These are phyloP conservation scores for Stagonosporopsis cucurbitacearum DNA, from an alignment of 2,329 filamentous ascomycete genomes.

Conservation along the genomic window DNA sequence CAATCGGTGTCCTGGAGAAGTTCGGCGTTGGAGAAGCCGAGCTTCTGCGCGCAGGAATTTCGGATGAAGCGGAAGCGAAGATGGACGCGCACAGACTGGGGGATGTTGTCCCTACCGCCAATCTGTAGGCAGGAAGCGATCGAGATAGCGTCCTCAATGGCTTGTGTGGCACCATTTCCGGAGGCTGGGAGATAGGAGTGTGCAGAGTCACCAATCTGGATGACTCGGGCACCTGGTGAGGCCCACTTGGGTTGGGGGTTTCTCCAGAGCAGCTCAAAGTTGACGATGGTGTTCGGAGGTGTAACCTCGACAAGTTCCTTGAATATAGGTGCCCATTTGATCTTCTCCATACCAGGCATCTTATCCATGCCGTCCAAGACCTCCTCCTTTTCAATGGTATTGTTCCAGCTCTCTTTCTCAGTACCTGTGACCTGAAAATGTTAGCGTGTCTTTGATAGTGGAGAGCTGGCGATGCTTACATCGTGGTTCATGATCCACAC, in stretches of 20 bases:
- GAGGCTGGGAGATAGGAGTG: conserved; percentile 56
- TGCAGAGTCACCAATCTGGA: conserved; percentile 55
- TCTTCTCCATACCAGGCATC: conserved; percentile 50
- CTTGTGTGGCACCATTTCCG: conserved; percentile 56
- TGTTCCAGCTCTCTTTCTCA: conserved; percentile 56
- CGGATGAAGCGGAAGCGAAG: conserved; percentile 55
- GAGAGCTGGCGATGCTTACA: conserved; percentile 30
- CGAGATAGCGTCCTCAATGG: conserved; percentile 56
- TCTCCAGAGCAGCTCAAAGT: conserved; percentile 58
- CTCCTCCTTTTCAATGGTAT: conserved; percentile 55
- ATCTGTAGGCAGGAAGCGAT: conserved; percentile 56
- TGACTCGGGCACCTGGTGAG: conserved; percentile 51
- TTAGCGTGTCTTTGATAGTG: conserved; percentile 15
- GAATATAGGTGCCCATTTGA: conserved; percentile 56
- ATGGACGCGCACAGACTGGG: conserved; percentile 50
- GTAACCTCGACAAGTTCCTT: conserved; percentile 54
- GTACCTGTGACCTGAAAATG: conserved; percentile 50
- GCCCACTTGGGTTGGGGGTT: conserved; percentile 56
- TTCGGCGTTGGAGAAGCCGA: conserved; percentile 56
- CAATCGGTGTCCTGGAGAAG: conserved; percentile 57
- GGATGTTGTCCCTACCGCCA: conserved; percentile 49
- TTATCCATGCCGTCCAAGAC: conserved; percentile 55
- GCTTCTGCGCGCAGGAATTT: conserved; percentile 57
- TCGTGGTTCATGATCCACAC: conserved; percentile 60
- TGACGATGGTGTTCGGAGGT: conserved; percentile 56